Percentiles rank a stretch among this genome's conserved stretches.
Conservation (phyloP, 2,329 filamentous ascomycete genomes). For the Claviceps capensis region DNA sequence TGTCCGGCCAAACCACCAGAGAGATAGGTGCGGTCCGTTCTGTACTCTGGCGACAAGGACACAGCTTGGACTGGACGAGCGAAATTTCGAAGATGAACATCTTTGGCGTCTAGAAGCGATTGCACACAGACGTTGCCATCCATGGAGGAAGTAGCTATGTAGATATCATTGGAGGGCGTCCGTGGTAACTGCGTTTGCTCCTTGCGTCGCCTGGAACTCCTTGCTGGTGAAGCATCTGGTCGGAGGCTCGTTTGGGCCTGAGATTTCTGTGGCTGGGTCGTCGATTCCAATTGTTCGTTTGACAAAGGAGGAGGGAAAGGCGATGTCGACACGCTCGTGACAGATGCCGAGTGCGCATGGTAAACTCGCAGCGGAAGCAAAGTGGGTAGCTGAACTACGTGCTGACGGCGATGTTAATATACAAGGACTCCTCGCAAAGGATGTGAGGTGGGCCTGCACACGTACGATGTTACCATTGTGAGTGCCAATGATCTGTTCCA, state of each 20-base stretch:
- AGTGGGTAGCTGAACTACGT: conserved; percentile 71
- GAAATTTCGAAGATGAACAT: conserved; percentile 87
- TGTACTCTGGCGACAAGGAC: conserved; percentile 89
- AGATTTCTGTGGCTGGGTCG: conserved; percentile 22
- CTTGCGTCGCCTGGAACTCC: conserved; percentile 35
- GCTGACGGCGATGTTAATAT: conserved; percentile 31
- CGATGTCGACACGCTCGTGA: conserved; percentile 82
- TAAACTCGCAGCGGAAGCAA: conserved; percentile 76
- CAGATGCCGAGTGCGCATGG: conserved; percentile 81
- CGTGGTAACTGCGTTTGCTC: conserved; percentile 49
- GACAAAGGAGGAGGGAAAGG: conserved; percentile 54
- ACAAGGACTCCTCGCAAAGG: background rate
- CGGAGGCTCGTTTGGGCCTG: conserved; percentile 18
- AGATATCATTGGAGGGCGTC: conserved; percentile 78
- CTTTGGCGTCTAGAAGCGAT: conserved; percentile 73
- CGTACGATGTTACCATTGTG: conserved; percentile 93
- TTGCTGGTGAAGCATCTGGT: conserved; percentile 30
- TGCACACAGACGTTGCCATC: conserved; percentile 92
- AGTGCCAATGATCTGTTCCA: conserved; percentile 68
- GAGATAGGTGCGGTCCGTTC: conserved; percentile 73
- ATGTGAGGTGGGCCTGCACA: conserved; percentile 6
- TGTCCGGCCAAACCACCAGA: conserved; percentile 84
- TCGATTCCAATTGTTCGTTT: conserved; percentile 27
- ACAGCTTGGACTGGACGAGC: conserved; percentile 84
- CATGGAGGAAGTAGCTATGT: conserved; percentile 85